Evolutionary conservation across 441 rosid species (phyloP).

Genomic region (Gossypium davidsonii): DNA sequence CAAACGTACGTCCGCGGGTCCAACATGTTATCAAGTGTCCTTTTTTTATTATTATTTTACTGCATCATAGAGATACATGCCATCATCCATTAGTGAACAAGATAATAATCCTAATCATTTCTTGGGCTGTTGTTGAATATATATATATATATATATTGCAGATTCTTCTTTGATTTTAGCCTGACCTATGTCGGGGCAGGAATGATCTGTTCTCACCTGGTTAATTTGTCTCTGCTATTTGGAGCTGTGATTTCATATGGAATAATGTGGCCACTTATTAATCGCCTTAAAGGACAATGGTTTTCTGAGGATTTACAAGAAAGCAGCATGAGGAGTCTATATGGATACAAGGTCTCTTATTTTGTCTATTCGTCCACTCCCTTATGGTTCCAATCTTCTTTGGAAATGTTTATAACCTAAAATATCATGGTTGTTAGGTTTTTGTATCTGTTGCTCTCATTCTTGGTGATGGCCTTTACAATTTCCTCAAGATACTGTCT

Average conservation of each 20-base stretch:
- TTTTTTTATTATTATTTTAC: too few species aligned
- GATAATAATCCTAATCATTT: background rate
- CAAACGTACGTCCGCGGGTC: slow-evolving; percentile 34
- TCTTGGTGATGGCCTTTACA: slow-evolving; percentile 91
- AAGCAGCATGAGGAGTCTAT: slow-evolving; percentile 72
- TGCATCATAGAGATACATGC: too few species aligned
- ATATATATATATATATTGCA: slow-evolving; percentile 12
- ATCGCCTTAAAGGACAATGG: slow-evolving; percentile 69
- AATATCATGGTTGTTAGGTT: slow-evolving; percentile 22
- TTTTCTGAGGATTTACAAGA: slow-evolving; percentile 45
- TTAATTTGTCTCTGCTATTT: slow-evolving; percentile 72
- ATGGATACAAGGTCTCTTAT: slow-evolving; percentile 68
- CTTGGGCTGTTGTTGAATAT: background rate
- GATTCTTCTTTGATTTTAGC: slow-evolving; percentile 83
- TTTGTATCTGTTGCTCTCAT: slow-evolving; percentile 76
- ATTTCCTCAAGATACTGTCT: slow-evolving; percentile 59
- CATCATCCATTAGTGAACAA: too few species aligned
- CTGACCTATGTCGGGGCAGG: slow-evolving; percentile 86
- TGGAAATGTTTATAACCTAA: background rate
- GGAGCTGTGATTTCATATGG: slow-evolving; percentile 87
- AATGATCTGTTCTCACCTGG: slow-evolving; percentile 83
- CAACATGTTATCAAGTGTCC: too few species aligned
- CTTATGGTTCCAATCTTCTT: background rate
- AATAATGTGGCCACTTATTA: slow-evolving; percentile 86
- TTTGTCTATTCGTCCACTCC: background rate